phyloP scores from a whole-genome alignment of 192 early-diverging fungal species.

The Coemansia sp. region DNA sequence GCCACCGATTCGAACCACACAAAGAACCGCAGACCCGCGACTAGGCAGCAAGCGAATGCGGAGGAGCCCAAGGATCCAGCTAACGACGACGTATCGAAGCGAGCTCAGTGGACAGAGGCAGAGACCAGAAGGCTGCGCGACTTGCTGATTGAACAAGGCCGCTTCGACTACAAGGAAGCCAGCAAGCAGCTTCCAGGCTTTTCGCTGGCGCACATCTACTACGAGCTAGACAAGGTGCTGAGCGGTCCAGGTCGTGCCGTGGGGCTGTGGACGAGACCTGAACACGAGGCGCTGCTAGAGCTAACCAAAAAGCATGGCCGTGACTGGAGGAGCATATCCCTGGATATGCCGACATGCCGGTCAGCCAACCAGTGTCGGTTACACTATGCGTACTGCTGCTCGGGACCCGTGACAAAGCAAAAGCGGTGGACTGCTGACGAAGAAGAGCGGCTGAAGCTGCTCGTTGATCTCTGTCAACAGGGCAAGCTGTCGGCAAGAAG shows the following conservation, averaged over 20 bases:
- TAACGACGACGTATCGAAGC: not conserved
- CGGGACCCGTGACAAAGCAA: not conserved
- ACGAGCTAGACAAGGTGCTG: not conserved
- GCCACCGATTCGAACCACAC: not conserved
- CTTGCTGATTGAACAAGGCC: conserved; percentile 8
- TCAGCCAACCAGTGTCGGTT: conserved; percentile 17
- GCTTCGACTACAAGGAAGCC: not conserved
- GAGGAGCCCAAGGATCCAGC: not conserved
- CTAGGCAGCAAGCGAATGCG: not conserved
- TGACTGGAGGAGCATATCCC: conserved; percentile 19
- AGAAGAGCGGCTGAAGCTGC: conserved; percentile 3
- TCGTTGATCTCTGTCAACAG: conserved; percentile 24
- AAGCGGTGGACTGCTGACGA: conserved; percentile 23
- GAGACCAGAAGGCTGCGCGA: conserved; percentile 11
- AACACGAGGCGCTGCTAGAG: conserved; percentile 15
- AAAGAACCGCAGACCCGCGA: not conserved
- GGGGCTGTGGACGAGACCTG: conserved; percentile 18
- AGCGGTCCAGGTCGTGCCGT: not conserved
- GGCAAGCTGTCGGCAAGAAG: not conserved
- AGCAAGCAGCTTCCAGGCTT: conserved; percentile 9
- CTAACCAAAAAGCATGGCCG: conserved; percentile 11
- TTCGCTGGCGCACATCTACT: not conserved
- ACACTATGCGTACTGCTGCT: not conserved
- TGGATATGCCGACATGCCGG: conserved; percentile 20
- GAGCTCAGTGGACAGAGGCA: not conserved